These are phyloP conservation scores for Epichloe glyceriae DNA, from an alignment of 2,329 filamentous ascomycete species.

Conservation along the genomic window DNA sequence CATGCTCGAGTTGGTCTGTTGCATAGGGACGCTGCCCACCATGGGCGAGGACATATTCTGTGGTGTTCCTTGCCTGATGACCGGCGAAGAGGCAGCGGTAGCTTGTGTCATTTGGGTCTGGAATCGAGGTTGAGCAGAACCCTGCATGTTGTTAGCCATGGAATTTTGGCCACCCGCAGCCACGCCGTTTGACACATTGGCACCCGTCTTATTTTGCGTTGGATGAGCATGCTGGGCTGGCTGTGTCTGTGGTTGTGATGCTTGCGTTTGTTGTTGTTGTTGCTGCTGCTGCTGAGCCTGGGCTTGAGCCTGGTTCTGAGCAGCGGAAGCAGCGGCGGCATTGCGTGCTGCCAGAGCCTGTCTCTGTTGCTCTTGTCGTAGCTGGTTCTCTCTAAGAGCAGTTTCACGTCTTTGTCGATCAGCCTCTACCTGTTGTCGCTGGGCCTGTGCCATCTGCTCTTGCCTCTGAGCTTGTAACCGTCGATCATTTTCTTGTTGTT, in stretches of 20 bases:
- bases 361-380: constrained; percentile 24
- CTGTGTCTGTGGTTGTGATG: constrained; percentile 6
- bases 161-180: constrained; percentile 16
- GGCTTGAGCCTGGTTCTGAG: constrained; percentile 13
- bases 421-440: constrained; percentile 32
- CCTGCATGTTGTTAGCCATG: constrained; percentile 27
- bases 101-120: constrained; percentile 46
- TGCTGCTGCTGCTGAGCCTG: constrained; percentile 7
- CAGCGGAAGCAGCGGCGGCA: constrained; percentile 12
- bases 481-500: constrained; percentile 47
- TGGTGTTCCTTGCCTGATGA: constrained; percentile 49
- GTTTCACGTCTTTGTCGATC: constrained; percentile 28
- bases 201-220: constrained; percentile 23
- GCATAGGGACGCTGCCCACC: constrained; percentile 50
- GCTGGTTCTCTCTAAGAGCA: constrained; percentile 22
- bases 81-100: constrained; percentile 51
- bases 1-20: constrained; percentile 53
- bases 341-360: constrained; percentile 19
- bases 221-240: constrained; percentile 23
- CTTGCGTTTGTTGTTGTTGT: neutral
- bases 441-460: constrained; percentile 30
- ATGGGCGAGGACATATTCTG: constrained; percentile 54
- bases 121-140: constrained; percentile 33
- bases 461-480: constrained; percentile 34
- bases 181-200: constrained; percentile 27